Evolutionary conservation across 306 rosid genomes (phyloP).

Genomic region (Purshia tridentata): DNA sequence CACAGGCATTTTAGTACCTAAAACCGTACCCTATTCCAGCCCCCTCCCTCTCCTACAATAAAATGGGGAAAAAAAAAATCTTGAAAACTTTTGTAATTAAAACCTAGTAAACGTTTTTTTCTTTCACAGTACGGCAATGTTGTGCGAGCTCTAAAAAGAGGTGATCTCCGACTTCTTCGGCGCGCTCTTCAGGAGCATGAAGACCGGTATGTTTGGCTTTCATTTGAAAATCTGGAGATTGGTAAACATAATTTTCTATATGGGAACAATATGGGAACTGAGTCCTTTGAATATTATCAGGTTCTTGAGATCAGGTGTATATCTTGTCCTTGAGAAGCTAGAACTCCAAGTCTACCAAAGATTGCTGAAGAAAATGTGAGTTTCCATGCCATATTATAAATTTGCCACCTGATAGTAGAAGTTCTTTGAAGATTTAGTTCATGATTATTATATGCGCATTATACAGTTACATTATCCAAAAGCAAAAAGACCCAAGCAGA

Average conservation of each 20-base stretch:
- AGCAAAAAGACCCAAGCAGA: slow-evolving; percentile 83
- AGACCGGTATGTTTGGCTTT: slow-evolving; percentile 52
- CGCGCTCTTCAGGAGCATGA: slow-evolving; percentile 81
- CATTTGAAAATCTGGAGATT: slow-evolving; percentile 3
- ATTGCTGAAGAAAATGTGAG: slow-evolving; percentile 89
- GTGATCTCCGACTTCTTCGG: slow-evolving; percentile 90
- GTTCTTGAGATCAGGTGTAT: slow-evolving; percentile 95
- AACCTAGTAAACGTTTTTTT: not conserved
- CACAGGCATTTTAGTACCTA: no score
- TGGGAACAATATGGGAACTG: slow-evolving; percentile 13
- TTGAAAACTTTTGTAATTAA: not conserved
- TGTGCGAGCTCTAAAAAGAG: slow-evolving; percentile 78
- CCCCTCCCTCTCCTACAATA: not conserved
- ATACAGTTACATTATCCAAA: slow-evolving; percentile 77
- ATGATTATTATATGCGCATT: slow-evolving; percentile 22
- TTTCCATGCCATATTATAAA: slow-evolving; percentile 11
- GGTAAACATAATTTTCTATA: slow-evolving; percentile 12
- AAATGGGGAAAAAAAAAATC: no score
- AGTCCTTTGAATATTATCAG: slow-evolving; percentile 38
- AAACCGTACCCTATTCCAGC: not conserved
- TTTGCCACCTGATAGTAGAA: slow-evolving; percentile 12
- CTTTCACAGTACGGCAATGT: slow-evolving; percentile 67
- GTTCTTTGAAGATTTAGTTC: not conserved
- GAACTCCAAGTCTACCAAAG: slow-evolving; percentile 98
- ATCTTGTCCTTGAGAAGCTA: slow-evolving; percentile 93